phyloP scores from a whole-genome alignment of 2,329 filamentous ascomycete genomes.

The Cryphonectria japonica region DNA sequence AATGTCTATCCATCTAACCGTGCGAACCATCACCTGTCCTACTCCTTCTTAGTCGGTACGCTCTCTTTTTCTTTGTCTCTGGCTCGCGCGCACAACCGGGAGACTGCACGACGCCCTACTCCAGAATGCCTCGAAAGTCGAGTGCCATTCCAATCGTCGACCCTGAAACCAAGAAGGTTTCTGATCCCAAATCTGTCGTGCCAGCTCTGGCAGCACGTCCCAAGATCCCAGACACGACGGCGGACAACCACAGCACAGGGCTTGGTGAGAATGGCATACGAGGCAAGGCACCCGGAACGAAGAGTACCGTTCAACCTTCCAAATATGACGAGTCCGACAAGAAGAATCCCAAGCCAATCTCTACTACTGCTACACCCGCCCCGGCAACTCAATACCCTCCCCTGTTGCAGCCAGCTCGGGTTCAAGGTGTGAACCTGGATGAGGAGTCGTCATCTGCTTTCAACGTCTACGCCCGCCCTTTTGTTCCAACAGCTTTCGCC shows the following conservation, averaged over 20 bases:
- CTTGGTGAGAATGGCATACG: neutral
- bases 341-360: neutral
- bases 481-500: conserved; percentile 29
- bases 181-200: neutral
- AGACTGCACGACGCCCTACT: neutral
- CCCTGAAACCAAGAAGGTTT: neutral
- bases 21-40: neutral
- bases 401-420: neutral
- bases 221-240: neutral
- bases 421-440: neutral
- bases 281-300: neutral
- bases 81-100: neutral
- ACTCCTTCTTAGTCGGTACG: neutral
- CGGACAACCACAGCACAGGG: neutral
- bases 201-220: neutral
- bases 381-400: neutral
- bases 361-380: neutral
- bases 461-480: conserved; percentile 33
- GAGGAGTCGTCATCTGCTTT: conserved; percentile 23
- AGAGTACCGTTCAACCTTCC: neutral
- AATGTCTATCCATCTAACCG: neutral
- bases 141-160: conserved; percentile 16
- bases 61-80: neutral
- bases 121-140: conserved; percentile 11
- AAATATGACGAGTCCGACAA: neutral